Conservation (phyloP, 2,329 filamentous ascomycete genomes). For the Curvularia sp. region DNA sequence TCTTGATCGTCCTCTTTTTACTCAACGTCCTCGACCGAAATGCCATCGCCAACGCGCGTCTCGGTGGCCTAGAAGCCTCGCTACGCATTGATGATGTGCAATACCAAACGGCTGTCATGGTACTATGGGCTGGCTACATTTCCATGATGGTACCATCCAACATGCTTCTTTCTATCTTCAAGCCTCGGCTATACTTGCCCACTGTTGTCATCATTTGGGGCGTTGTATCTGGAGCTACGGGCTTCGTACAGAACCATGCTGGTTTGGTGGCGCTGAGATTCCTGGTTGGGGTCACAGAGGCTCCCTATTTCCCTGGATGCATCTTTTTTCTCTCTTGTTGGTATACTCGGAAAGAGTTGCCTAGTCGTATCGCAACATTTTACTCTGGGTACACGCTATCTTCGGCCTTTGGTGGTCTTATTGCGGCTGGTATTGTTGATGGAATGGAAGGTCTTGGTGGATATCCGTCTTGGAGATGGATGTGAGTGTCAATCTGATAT, state of each 20-base stretch:
- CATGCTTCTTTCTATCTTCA: constrained; percentile 62
- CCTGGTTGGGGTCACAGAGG: constrained; percentile 48
- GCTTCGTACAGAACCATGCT: constrained; percentile 54
- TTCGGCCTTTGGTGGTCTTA: constrained; percentile 61
- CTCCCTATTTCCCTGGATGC: constrained; percentile 27
- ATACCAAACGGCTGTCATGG: constrained; percentile 40
- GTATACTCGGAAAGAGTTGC: constrained; percentile 50
- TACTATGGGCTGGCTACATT: constrained; percentile 68
- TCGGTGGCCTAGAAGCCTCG: constrained; percentile 32
- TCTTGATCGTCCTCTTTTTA: constrained; percentile 40
- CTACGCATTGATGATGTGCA: constrained; percentile 6
- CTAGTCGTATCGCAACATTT: constrained; percentile 65
- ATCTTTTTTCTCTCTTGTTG: constrained; percentile 36
- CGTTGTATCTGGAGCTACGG: constrained; percentile 55
- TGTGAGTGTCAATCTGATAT: constrained; percentile 14
- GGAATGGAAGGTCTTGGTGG: constrained; percentile 42
- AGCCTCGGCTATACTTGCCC: constrained; percentile 63
- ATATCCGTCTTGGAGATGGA: constrained; percentile 34
- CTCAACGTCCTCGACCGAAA: constrained; percentile 45
- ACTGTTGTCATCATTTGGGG: constrained; percentile 56
- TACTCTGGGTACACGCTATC: constrained; percentile 63
- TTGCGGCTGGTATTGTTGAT: constrained; percentile 58
- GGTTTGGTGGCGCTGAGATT: constrained; percentile 54
- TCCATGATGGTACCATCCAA: constrained; percentile 70
- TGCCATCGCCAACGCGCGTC: constrained; percentile 38